Base-by-base conservation (phyloP, 129 eudicot species). In the Lactuca sativa region DNA sequence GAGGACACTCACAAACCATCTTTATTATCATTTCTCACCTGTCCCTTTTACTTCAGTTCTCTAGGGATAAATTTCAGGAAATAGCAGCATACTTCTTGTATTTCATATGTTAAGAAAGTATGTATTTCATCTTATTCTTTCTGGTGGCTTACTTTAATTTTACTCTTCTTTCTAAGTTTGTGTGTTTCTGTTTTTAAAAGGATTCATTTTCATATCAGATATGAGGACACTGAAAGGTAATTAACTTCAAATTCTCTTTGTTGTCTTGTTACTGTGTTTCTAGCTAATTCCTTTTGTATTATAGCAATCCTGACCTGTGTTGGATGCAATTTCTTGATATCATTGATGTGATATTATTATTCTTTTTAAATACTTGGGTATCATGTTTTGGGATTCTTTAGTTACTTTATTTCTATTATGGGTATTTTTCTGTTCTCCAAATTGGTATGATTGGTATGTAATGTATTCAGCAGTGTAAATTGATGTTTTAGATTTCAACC, bases 201-300 rank as follows among this genome's bases (percentile, higher is more conserved):
- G 30, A 25, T 25, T 25, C 2, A 25, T 25, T 25, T 95, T 53
- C 99, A 95, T 80, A 86, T 95, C 85, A 95, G 95, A 95, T 95
- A 95, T 31, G 99, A 90, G 79, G 99, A 95, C 78, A 77, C 78
- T 77, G 99, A 95, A 83, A 95, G 99, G 99, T 95, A 81, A 51
- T 31, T n/a, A 36, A 67, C 65, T 53, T 52, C 17, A 21, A 30
- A 47, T 43, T 41, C 17, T 65, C 37, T 32, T 48, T 69, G 48
- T 51, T 71, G 10, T n/a, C 13, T 31, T 53, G 54, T 64, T 59
- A 69, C 61, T 78, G 49, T 78, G 59, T 33, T 40, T 53, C 57
- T 6, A 78, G 74, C 77, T 77, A 49, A 69, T 58, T 59, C 74
- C 62, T 54, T 76, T 21, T 48, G 38, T 72, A 65, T 78, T 87